phyloP scores from a whole-genome alignment of 495 filamentous ascomycete species.

The Aspergillus wentii region DNA sequence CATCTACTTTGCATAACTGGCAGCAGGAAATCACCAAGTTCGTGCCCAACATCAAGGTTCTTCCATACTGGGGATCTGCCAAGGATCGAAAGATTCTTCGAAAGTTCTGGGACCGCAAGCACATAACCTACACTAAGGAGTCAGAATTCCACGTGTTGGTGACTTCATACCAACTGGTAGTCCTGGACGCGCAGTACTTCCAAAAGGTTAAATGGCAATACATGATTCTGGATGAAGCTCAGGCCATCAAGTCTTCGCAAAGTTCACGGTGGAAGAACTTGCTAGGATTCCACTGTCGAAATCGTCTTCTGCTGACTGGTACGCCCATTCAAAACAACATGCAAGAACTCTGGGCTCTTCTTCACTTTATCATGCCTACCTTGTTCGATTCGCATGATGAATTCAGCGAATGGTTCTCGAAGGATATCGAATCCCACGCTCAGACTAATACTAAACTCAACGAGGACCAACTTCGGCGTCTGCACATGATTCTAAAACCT shows the following conservation, averaged over 20 bases:
- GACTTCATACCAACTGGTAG: conserved; percentile 95
- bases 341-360: conserved; percentile 96
- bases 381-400: conserved; percentile 98
- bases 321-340: conserved; percentile 99
- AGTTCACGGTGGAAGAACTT: conserved; percentile 96
- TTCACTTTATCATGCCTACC: conserved; percentile 99
- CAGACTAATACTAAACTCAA: conserved; percentile 98
- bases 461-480: conserved; percentile 89
- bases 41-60: conserved; percentile 86
- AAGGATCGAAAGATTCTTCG: conserved; percentile 92
- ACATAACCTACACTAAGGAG: conserved; percentile 89
- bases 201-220: conserved; percentile 99
- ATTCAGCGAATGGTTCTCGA: conserved; percentile 99
- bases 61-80: conserved; percentile 95
- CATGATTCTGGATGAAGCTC: conserved; percentile 98
- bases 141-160: conserved; percentile 93
- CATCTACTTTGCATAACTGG: conserved; percentile 98
- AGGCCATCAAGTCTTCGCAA: conserved; percentile 96
- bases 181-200: conserved; percentile 92
- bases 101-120: conserved; percentile 98
- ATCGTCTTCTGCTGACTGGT: conserved; percentile 89
- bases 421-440: conserved; percentile 97
- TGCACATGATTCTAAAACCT: conserved; percentile 98
- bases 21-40: conserved; percentile 96
- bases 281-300: conserved; percentile 90